phyloP scores from a whole-genome alignment of 108 stramenopile genomes.

The Cyclotella distinguenda region DNA sequence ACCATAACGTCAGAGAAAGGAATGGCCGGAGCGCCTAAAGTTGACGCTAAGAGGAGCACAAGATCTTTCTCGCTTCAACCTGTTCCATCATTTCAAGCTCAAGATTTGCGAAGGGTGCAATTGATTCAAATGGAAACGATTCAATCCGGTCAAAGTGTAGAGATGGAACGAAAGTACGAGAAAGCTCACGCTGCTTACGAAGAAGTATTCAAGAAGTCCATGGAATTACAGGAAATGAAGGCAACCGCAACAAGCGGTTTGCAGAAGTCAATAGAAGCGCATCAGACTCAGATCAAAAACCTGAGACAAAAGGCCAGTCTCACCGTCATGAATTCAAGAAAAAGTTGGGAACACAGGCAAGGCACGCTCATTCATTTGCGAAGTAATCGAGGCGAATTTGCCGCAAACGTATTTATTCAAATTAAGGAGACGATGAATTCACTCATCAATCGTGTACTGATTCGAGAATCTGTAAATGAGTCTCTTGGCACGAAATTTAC shows the following conservation, averaged over 20 bases:
- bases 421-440: constrained; percentile 16
- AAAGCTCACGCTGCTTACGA: constrained; percentile 21
- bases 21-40: no score
- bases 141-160: constrained; percentile 4
- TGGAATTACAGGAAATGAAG: constrained; percentile 18
- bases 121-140: constrained; percentile 50
- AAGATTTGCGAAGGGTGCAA: constrained; percentile 60
- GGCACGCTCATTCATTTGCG: neutral
- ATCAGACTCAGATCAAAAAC: neutral
- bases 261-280: constrained; percentile 3
- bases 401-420: neutral
- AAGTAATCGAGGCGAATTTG: neutral
- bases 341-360: constrained; percentile 5
- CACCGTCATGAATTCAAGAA: neutral
- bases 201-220: constrained; percentile 28
- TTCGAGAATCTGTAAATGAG: neutral
- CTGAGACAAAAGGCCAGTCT: neutral
- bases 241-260: neutral
- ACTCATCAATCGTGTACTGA: constrained; percentile 16
- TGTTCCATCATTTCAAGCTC: constrained; percentile 71
- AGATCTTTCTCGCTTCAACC: constrained; percentile 61
- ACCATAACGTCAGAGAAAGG: no score
- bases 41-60: constrained; percentile 18
- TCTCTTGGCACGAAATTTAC: constrained; percentile 8
- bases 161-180: constrained; percentile 5